Evolutionary conservation across 345 rosid species (phyloP).

Genomic region (Lagerstroemia speciosa): DNA sequence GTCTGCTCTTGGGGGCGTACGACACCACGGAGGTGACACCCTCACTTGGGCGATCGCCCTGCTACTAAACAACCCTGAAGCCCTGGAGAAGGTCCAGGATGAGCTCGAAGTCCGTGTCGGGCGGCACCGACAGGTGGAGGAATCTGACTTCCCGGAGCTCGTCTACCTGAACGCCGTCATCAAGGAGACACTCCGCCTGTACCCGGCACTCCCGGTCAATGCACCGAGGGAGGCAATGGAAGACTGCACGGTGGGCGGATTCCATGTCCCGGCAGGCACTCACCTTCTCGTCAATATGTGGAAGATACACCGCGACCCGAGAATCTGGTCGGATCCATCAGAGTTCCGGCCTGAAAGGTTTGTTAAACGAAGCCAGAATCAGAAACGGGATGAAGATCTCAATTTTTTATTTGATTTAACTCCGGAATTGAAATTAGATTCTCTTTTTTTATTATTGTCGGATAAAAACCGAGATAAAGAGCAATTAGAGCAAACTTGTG

Average conservation of each 20-base stretch:
- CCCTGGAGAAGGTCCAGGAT: conserved; percentile 13
- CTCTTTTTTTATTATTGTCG: too few species aligned
- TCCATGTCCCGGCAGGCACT: conserved; percentile 37
- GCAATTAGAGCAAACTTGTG: too few species aligned
- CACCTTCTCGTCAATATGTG: conserved; percentile 40
- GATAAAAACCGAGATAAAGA: too few species aligned
- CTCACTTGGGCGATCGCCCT: conserved; percentile 26
- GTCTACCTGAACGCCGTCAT: conserved; percentile 14
- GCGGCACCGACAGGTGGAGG: conserved; percentile 12
- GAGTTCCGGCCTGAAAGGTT: conserved; percentile 40
- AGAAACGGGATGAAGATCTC: too few species aligned
- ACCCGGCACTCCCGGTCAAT: conserved; percentile 20
- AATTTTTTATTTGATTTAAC: too few species aligned
- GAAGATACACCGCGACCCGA: conserved; percentile 55
- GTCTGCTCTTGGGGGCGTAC: conserved; percentile 36
- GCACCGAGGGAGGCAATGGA: conserved; percentile 39
- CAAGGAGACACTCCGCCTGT: conserved; percentile 17
- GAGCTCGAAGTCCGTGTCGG: conserved; percentile 23
- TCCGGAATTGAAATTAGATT: too few species aligned
- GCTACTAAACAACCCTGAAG: conserved; percentile 20
- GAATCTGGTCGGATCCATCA: conserved; percentile 30
- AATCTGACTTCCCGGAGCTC: conserved; percentile 20
- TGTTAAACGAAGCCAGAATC: too few species aligned
- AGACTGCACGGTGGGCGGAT: conserved; percentile 35
- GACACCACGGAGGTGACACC: conserved; percentile 30